phyloP scores from a whole-genome alignment of 192 early-diverging fungal genomes.

The Podila epicladia region DNA sequence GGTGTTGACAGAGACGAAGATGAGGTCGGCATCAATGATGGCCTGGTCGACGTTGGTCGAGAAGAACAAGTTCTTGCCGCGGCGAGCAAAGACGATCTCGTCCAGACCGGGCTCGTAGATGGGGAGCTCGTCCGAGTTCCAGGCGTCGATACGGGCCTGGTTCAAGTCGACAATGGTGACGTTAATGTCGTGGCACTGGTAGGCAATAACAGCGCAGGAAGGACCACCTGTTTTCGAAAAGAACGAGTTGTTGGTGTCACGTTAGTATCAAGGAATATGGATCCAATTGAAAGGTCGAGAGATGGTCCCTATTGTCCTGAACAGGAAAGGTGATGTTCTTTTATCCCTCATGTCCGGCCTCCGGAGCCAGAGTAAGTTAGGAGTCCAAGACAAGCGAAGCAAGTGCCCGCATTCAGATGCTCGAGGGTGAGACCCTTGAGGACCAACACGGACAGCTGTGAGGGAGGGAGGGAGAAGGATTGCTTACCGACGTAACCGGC shows the following conservation, averaged over 20 bases:
- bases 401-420: no score
- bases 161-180: slow-evolving; percentile 93
- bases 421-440: not conserved
- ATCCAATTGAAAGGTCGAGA: not conserved
- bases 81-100: slow-evolving; percentile 77
- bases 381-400: no score
- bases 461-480: no score
- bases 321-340: no score
- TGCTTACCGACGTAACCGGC: slow-evolving; percentile 94
- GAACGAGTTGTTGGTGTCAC: not conserved
- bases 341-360: no score
- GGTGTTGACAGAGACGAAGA: slow-evolving; percentile 95
- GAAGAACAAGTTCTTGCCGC: slow-evolving; percentile 90
- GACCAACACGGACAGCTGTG: no score
- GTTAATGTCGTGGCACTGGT: slow-evolving; percentile 86
- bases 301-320: not conserved
- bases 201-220: slow-evolving; percentile 92
- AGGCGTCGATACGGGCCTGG: slow-evolving; percentile 81
- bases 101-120: slow-evolving; percentile 95
- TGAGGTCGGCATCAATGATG: slow-evolving; percentile 84
- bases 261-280: not conserved
- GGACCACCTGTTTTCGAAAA: slow-evolving; percentile 75
- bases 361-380: no score
- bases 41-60: slow-evolving; percentile 81
- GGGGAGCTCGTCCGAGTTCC: slow-evolving; percentile 90